These are phyloP conservation scores for Colletotrichum zoysiae DNA, from an alignment of 2,329 filamentous ascomycete species.

Conservation along the genomic window DNA sequence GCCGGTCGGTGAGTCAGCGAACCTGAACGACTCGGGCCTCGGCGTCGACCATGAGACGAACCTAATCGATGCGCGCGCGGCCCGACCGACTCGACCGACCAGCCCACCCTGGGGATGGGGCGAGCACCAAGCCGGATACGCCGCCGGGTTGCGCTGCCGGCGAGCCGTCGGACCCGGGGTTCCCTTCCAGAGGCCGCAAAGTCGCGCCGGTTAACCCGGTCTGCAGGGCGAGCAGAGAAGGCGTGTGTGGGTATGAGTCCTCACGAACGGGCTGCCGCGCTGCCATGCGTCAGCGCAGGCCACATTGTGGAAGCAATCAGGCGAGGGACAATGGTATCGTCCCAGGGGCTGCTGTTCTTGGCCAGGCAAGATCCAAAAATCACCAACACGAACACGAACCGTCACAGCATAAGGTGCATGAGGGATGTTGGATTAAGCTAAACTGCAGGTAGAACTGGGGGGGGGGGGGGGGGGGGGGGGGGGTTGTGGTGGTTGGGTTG, in stretches of 20 bases:
- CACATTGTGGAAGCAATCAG: neutral
- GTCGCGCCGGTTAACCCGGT: neutral
- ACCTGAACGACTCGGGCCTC: neutral
- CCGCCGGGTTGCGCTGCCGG: too few species aligned
- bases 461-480: too few species aligned
- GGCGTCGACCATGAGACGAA: neutral
- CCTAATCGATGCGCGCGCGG: too few species aligned
- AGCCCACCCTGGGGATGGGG: neutral
- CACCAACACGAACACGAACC: neutral
- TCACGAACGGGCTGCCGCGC: neutral
- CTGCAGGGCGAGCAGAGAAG: neutral
- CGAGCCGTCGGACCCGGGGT: neutral
- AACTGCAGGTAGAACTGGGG: neutral
- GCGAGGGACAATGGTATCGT: neutral
- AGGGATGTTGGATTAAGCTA: slow-evolving; percentile 17
- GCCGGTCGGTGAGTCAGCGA: neutral
- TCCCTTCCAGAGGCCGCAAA: neutral
- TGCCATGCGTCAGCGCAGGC: neutral
- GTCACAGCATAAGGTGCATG: too few species aligned
- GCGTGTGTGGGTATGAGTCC: too few species aligned
- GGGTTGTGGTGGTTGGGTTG: too few species aligned
- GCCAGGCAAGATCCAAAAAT: too few species aligned
- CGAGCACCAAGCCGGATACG: too few species aligned
- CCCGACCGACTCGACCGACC: neutral
- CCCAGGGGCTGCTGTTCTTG: too few species aligned